Conservation (phyloP, 2,329 filamentous ascomycete genomes). For the Xylariaceae sp. region DNA sequence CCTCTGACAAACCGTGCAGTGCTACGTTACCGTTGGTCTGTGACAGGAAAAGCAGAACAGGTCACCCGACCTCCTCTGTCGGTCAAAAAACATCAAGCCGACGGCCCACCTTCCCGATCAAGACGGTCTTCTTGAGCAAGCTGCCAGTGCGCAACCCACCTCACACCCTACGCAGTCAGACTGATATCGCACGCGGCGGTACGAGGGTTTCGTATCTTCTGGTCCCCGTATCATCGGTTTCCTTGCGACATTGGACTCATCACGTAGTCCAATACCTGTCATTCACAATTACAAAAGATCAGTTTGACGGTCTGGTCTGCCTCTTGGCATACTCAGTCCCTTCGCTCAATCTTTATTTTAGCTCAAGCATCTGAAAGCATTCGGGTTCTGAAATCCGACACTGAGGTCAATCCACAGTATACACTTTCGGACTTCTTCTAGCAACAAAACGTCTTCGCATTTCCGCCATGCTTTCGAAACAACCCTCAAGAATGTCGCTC, state of each 20-base stretch:
- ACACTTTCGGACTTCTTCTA: not conserved
- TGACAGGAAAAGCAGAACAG: constrained; percentile 20
- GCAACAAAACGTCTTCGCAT: not conserved
- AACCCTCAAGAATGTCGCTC: constrained; percentile 49
- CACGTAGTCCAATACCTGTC: constrained; percentile 19
- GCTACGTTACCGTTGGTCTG: constrained; percentile 25
- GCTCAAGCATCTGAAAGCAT: not conserved
- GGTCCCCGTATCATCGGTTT: constrained; percentile 5
- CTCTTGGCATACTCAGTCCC: constrained; percentile 6
- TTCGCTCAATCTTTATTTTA: not conserved
- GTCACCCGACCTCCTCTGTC: constrained; percentile 26
- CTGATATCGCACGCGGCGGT: constrained; percentile 6
- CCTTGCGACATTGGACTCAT: constrained; percentile 16
- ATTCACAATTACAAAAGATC: constrained; percentile 13
- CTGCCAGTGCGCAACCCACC: constrained; percentile 15
- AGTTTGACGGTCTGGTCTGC: constrained; percentile 11
- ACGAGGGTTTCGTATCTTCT: constrained; percentile 7
- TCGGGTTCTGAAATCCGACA: constrained; percentile 1
- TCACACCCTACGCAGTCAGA: not conserved
- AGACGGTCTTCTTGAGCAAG: constrained; percentile 27
- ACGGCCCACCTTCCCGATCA: constrained; percentile 31
- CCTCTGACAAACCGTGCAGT: constrained; percentile 15
- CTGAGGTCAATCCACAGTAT: constrained; percentile 1
- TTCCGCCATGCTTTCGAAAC: not conserved
- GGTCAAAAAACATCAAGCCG: constrained; percentile 17